Evolutionary conservation across 495 filamentous ascomycete genomes (phyloP).

Genomic region (Hypoxylon fuscum): DNA sequence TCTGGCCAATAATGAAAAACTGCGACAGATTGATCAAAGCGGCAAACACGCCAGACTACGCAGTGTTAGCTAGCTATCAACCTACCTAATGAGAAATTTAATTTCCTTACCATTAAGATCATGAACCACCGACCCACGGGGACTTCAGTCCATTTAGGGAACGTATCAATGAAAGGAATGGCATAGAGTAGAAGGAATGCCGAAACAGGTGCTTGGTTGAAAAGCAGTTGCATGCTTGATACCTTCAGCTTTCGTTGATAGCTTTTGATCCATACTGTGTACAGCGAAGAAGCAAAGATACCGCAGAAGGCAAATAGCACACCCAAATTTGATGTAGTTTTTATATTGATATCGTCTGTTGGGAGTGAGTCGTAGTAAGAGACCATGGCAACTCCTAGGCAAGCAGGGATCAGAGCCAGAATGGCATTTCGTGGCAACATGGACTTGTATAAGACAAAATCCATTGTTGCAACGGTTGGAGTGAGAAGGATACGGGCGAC

Average conservation of each 20-base stretch:
- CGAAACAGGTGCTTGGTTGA: slow-evolving; percentile 75
- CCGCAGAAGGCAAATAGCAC: slow-evolving; percentile 71
- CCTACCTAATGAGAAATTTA: background rate
- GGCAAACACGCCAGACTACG: slow-evolving; percentile 67
- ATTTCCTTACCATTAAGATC: slow-evolving; percentile 60
- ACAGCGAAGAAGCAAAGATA: slow-evolving; percentile 71
- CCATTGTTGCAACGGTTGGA: slow-evolving; percentile 72
- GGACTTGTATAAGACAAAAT: slow-evolving; percentile 69
- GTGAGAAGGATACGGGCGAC: slow-evolving; percentile 76
- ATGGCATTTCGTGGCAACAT: slow-evolving; percentile 65
- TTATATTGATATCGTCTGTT: slow-evolving; percentile 53
- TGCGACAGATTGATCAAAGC: slow-evolving; percentile 76
- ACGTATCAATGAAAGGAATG: slow-evolving; percentile 71
- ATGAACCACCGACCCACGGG: slow-evolving; percentile 61
- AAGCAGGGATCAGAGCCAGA: slow-evolving; percentile 69
- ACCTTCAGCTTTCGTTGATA: slow-evolving; percentile 73
- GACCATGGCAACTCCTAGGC: slow-evolving; percentile 72
- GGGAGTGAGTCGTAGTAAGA: slow-evolving; percentile 75
- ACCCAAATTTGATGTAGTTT: slow-evolving; percentile 63
- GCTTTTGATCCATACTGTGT: slow-evolving; percentile 73
- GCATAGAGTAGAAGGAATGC: slow-evolving; percentile 70
- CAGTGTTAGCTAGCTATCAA: slow-evolving; percentile 37
- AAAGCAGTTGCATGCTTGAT: slow-evolving; percentile 75
- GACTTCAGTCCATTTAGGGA: slow-evolving; percentile 62
- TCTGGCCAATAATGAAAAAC: slow-evolving; percentile 77